Base-by-base conservation (phyloP, 2,329 filamentous ascomycete species). In the Nemania abortiva region DNA sequence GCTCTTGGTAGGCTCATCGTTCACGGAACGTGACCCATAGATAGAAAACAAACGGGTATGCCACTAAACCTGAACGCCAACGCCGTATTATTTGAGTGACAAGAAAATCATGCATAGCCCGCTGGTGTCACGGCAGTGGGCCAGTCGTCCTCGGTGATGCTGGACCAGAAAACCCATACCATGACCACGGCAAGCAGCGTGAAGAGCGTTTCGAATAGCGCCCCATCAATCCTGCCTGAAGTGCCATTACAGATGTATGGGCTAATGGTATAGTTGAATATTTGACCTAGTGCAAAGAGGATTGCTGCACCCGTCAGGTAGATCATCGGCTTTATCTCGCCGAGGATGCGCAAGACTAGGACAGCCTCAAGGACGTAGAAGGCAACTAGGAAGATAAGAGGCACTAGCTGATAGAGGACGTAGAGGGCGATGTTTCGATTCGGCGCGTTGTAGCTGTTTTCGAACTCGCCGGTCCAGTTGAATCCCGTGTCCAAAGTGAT, bases 71-170 rank as follows among this genome's bases (percentile, higher is more conserved):
- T 72, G 56, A 79, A 78, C 77, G 74, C 77, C 77, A 69, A 76
- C 73, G 74, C 77, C 77, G 68, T 74, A 63, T 70, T 72, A 74
- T 77, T 72, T 68, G 60, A 74, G 63, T 63, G 66, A 72, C 45
- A 66, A 68, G 65, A 67, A 64, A 58, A 77, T 61, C 71, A 78
- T 61, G 83, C 81, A 72, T 87, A 87, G 66, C 75, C 74, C 18
- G 75, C 60, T 22, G 75, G 71, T 60, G 81, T 79, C 64, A 80
- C 79, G 10, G 80, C 81, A 39, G 87, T 87, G 20, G 95, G 94
- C 96, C 96, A 99, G 84, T 98, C 95, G 77, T 99, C 96, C 82
- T 99, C 96, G 18, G 96, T 99, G 76, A 99, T 99, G 83, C 94
- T 98, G 55, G 94, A 97, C 96, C 96, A 99, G 85, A 99, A 99